These are phyloP conservation scores for Calonectria hawksworthii DNA, from an alignment of 2,329 filamentous ascomycete genomes.

Conservation along the genomic window DNA sequence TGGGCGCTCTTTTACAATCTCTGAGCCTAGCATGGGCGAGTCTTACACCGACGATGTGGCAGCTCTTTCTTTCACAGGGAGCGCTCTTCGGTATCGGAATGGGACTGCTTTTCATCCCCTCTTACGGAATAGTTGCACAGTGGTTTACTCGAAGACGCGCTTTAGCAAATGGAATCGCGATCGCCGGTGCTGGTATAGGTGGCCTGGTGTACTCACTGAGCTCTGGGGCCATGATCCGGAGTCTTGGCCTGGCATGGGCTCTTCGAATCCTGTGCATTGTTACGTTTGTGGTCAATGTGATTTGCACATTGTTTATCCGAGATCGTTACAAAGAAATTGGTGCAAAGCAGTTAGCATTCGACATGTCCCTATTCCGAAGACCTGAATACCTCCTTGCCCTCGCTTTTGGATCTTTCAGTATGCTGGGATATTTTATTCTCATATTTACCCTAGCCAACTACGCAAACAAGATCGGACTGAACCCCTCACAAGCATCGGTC, in stretches of 20 bases:
- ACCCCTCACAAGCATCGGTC: constrained; percentile 70
- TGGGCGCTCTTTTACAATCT: constrained; percentile 66
- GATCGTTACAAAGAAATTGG: constrained; percentile 55
- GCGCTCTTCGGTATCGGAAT: constrained; percentile 72
- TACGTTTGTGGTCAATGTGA: constrained; percentile 67
- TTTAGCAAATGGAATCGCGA: constrained; percentile 69
- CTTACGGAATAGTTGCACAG: constrained; percentile 69
- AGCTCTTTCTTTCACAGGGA: constrained; percentile 72
- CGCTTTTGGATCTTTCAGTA: constrained; percentile 70
- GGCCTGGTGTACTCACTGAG: constrained; percentile 43
- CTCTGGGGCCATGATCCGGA: constrained; percentile 64
- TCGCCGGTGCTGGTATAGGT: constrained; percentile 64
- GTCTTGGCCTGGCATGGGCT: constrained; percentile 67
- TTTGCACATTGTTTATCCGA: constrained; percentile 68
- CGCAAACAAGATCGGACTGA: constrained; percentile 70
- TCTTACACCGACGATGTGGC: constrained; percentile 68
- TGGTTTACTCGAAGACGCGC: constrained; percentile 71
- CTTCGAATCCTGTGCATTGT: constrained; percentile 65
- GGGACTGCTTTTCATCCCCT: constrained; percentile 71
- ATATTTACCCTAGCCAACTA: constrained; percentile 76
- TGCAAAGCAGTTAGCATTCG: constrained; percentile 27
- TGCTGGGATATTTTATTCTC: constrained; percentile 76
- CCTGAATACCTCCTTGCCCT: constrained; percentile 71
- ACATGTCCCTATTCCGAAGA: constrained; percentile 47
- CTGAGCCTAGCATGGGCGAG: constrained; percentile 66